Base-by-base conservation (phyloP, 1,284 basidiomycete genomes). In the Apiotrichum akiyoshidainum region DNA sequence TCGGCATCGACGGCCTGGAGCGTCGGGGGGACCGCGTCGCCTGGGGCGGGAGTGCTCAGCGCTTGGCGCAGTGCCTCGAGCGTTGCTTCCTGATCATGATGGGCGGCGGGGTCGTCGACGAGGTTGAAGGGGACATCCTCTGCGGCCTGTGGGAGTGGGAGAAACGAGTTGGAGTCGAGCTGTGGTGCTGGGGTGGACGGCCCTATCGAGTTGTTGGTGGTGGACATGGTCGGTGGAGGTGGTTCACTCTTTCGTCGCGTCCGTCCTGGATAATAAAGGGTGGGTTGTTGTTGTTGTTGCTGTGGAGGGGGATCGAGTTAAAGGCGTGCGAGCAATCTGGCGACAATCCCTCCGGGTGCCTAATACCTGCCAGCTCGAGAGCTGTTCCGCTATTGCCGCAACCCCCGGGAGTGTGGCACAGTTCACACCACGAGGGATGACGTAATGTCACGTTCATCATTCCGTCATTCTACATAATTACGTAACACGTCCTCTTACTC, bases 401-500 rank as follows among this genome's bases (percentile, higher is more conserved):
- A 22, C 12, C 10, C 42, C 42, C n/a, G n/a, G n/a, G 42, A 4
- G 41, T n/a, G 41, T 19, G 19, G 41, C 41, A n/a, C 41, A 2
- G 9, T 4, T 39, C 12, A 16, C 37, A 39, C 26, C 26, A 39
- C 16, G 12, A 13, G 11, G 37, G 37, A 12, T 16, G 11, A 13
- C 37, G 19, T 19, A 5, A 17, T 31, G 17, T 6, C n/a, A n/a
- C n/a, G 13, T 14, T 13, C 17, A 35, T 10, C 46, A 48, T 10
- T 13, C 17, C 16, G 5, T 31, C n/a, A 46, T n/a, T n/a, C n/a
- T n/a, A n/a, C n/a, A n/a, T n/a, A 5, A 34, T 33, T 31, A 31
- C 26, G 26, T 34, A 33, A 41, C 50, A 48, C 19, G 5, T 1
- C 7, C 26, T 7, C 13, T 41, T 45, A 76, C 78, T 89, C 87